phyloP scores from a whole-genome alignment of 768 basidiomycete genomes.

The Mycena indigotica region DNA sequence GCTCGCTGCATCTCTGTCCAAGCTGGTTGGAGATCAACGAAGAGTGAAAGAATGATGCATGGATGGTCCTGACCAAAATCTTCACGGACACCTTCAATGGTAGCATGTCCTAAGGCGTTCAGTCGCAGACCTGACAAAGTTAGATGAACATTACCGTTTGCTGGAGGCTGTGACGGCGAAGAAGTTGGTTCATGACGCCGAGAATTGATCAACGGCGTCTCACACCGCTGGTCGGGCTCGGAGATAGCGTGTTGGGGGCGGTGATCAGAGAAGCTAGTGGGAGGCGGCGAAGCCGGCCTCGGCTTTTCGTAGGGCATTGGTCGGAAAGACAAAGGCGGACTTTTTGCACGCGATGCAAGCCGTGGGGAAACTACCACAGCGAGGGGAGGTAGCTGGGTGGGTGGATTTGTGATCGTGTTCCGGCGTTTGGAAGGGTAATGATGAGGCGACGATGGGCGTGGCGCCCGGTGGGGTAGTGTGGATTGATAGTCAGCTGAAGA shows the following conservation, averaged over 20 bases:
- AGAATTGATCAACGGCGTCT: background rate
- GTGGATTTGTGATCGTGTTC: background rate
- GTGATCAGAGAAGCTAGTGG: background rate
- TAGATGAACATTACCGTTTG: too few species aligned
- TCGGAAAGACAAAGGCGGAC: background rate
- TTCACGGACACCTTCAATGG: too few species aligned
- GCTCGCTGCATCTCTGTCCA: constrained; percentile 26
- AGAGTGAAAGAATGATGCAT: too few species aligned
- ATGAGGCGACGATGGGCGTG: background rate
- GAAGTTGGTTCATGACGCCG: background rate
- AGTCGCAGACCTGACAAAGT: too few species aligned
- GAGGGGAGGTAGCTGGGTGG: background rate
- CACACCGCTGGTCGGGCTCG: background rate
- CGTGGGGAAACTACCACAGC: background rate
- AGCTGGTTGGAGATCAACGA: constrained; percentile 9
- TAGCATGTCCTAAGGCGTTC: too few species aligned
- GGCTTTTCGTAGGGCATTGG: background rate
- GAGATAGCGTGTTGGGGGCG: background rate
- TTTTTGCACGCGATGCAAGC: background rate
- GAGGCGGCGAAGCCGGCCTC: background rate
- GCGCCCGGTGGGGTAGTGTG: background rate
- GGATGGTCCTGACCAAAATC: constrained; percentile 21
- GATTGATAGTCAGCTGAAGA: background rate
- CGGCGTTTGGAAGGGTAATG: background rate
- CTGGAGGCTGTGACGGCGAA: background rate